Evolutionary conservation across 768 basidiomycete genomes (phyloP), one percentile per base, ranked within the genome.

Genomic region (Tulasnella sp.): DNA sequence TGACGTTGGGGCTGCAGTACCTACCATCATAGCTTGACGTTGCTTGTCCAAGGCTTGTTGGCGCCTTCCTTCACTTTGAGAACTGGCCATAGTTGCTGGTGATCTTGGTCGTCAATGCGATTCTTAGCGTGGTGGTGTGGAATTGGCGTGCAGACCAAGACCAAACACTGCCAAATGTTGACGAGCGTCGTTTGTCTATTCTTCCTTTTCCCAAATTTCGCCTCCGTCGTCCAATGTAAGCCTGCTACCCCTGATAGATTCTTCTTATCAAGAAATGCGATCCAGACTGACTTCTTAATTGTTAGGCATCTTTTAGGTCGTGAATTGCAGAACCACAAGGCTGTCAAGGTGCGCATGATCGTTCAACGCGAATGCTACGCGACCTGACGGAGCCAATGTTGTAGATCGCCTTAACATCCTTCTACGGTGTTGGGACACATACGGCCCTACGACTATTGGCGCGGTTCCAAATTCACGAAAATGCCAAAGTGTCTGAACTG

Each of bases 381-480:
- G 19, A 19, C 38, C 19, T 74, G 75, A 76, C 48, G 58, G 21
- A 18, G 27, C 21, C 56, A 40, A 21, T n/a, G 14, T 10, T 4
- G 73, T 71, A 99, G 97, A 91, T 92, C 86, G 97, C 96, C n/a
- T 86, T 99, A 80, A 94, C 92, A 19, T 88, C 89, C 74, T 96
- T 98, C 87, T 96, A 96, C 84, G 98, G 98, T 34, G 88, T 99
- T 83, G 94, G 94, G 7, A 89, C 88, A 82, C 86, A 88, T 80
- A 93, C 91, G 21, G 91, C 97, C 12, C 89, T 90, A 79, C 92
- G 93, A 39, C 88, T 99, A 42, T 96, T 97, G 84, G 95, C 97
- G 14, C 92, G 98, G 80, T 90, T 98, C 71, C 93, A 94, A 84
- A 94, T 99, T 76, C 96, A 98, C 85, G 91, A 95, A 87, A 88